These are phyloP conservation scores for Podospora tetraspora DNA, from an alignment of 495 filamentous ascomycete genomes.

Conservation along the genomic window DNA sequence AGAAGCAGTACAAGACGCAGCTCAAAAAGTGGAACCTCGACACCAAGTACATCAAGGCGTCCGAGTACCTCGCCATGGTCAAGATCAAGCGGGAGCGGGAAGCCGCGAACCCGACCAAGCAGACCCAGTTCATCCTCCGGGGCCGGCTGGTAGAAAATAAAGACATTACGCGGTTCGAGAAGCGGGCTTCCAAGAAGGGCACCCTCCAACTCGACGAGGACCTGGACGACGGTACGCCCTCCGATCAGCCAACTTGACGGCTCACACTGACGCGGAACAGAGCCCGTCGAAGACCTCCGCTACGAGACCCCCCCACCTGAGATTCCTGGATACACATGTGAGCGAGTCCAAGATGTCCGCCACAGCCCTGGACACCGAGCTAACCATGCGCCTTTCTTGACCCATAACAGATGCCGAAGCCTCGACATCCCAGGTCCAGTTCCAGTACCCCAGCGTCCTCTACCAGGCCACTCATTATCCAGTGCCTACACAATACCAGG, in stretches of 20 bases:
- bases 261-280: constrained; percentile 10
- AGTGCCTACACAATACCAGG: not conserved
- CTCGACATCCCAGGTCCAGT: not conserved
- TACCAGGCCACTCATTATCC: not conserved
- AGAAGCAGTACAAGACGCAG: constrained; percentile 38
- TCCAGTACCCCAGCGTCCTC: not conserved
- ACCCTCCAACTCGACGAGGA: constrained; percentile 19
- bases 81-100: constrained; percentile 28
- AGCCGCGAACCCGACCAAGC: constrained; percentile 24
- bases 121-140: constrained; percentile 30
- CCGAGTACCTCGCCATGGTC: constrained; percentile 37
- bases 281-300: constrained; percentile 24
- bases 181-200: constrained; percentile 31
- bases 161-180: constrained; percentile 35
- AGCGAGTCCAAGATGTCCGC: not conserved
- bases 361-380: not conserved
- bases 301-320: constrained; percentile 25
- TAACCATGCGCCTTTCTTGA: not conserved
- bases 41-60: constrained; percentile 37
- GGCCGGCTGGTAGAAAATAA: constrained; percentile 31
- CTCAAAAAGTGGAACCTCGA: constrained; percentile 38
- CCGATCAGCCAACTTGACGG: not conserved
- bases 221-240: not conserved
- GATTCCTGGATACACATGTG: constrained; percentile 9
- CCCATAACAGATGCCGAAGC: not conserved